Evolutionary conservation across 352 stramenopile genomes (phyloP), one percentile per base, ranked within the genome.

Genomic region (Pythium vanterpoolii): DNA sequence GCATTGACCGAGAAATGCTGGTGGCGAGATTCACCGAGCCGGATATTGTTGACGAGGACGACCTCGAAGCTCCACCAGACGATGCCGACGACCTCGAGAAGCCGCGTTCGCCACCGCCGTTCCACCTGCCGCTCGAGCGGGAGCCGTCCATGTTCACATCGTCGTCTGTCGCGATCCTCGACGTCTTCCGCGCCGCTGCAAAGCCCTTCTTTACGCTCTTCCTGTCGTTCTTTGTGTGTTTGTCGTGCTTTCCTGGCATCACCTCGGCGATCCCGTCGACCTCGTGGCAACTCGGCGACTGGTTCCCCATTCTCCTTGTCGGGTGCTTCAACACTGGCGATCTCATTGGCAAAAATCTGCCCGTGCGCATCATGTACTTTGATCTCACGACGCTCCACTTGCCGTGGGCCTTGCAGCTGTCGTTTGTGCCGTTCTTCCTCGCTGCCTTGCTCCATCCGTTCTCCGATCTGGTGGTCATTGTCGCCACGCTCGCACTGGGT

Each of bases 121-220:
- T 56, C 10, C 28, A 34, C 13, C 55, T 68, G 18, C 61, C 76
- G 28, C 53, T 79, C 4, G 49, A 74, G 16, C 62, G 68, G 19
- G 64, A 74, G 21, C 24, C 75, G 30, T 71, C 70, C 31, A 52
- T 79, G 7, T 69, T 83, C 28, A 74, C 76, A 2, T 64, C 64
- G 39, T 82, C 52, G 75, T 72, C 38, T 10, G 57, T 64, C n/a
- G 39, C 39, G 16, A 48, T 64, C 16, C 40, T 64, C 4, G 57
- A 64, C 28, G 83, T 93, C 40, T 64, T 87, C 3, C 79, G 74
- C 38, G 75, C 68, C 0, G 77, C 83, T 6, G 76, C 79, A 40
- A 91, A 90, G 43, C 82, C 84, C 14, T 86, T 90, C 56, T 84
- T 88, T 68, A 89, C 79, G 61, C 73, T 89, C 9, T 89, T 91